These are phyloP conservation scores for Fulvia fulva DNA, from an alignment of 2,329 filamentous ascomycete genomes.

Conservation along the genomic window DNA sequence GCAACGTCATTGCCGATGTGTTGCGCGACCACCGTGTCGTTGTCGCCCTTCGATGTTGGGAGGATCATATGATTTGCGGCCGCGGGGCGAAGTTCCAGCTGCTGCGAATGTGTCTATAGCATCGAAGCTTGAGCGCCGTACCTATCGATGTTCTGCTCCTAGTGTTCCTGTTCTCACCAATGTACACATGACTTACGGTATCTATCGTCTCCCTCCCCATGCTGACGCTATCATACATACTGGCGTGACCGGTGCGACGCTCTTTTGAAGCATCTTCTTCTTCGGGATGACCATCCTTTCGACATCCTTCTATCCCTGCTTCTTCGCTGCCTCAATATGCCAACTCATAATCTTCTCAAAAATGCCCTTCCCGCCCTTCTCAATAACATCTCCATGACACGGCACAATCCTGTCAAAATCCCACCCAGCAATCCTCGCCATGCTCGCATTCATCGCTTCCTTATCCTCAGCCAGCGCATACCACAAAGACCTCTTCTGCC, in stretches of 20 bases:
- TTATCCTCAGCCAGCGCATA: slow-evolving; percentile 65
- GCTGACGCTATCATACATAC: too few relatives aligned
- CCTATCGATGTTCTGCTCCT: background rate
- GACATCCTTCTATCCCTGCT: slow-evolving; percentile 10
- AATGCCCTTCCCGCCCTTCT: slow-evolving; percentile 66
- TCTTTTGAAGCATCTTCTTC: too few relatives aligned
- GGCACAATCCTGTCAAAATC: slow-evolving; percentile 82
- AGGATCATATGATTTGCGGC: background rate
- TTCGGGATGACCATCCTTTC: background rate
- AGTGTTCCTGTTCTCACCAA: background rate
- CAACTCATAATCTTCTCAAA: slow-evolving; percentile 78
- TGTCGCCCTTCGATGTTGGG: too few relatives aligned
- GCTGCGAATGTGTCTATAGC: background rate
- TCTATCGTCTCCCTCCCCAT: background rate
- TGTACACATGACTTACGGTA: background rate
- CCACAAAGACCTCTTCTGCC: slow-evolving; percentile 80
- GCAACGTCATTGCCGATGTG: background rate
- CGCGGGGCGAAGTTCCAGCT: background rate
- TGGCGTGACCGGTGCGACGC: too few relatives aligned
- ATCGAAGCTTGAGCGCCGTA: too few relatives aligned
- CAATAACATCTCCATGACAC: slow-evolving; percentile 89
- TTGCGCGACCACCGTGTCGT: too few relatives aligned
- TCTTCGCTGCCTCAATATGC: slow-evolving; percentile 60
- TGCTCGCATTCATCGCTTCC: slow-evolving; percentile 64
- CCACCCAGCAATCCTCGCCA: slow-evolving; percentile 69